phyloP scores from a whole-genome alignment of 176 grass and related monocot genomes.

The Themeda triandra region DNA sequence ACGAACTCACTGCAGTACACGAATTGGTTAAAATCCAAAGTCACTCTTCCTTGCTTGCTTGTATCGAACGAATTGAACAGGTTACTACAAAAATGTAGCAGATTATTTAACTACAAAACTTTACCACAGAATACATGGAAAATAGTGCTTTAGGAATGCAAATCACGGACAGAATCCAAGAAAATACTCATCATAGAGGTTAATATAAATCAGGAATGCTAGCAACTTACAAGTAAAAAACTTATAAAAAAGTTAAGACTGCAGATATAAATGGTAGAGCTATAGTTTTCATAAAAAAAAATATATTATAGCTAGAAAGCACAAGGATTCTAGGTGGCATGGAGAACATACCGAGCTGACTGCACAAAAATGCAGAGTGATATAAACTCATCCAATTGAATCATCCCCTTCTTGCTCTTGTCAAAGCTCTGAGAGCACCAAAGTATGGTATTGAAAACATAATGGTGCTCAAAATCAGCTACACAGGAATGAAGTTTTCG shows the following conservation, averaged over 20 bases:
- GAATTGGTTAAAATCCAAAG: slow-evolving; percentile 88
- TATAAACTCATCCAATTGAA: slow-evolving; percentile 84
- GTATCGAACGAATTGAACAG: slow-evolving; percentile 80
- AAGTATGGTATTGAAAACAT: neutral
- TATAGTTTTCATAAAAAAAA: too few species aligned
- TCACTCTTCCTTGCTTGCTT: slow-evolving; percentile 77
- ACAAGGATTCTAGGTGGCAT: neutral
- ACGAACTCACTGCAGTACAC: slow-evolving; percentile 78
- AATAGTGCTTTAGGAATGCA: neutral
- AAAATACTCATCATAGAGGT: neutral
- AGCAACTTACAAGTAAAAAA: neutral
- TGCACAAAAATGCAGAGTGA: slow-evolving; percentile 87
- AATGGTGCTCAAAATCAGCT: neutral
- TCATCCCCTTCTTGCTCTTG: slow-evolving; percentile 81
- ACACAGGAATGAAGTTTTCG: neutral
- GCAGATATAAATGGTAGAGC: neutral
- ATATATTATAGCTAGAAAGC: neutral
- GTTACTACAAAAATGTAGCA: slow-evolving; percentile 43
- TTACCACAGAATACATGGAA: neutral
- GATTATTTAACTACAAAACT: neutral
- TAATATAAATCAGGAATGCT: neutral
- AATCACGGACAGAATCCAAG: neutral
- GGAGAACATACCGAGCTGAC: slow-evolving; percentile 65
- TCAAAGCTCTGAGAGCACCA: slow-evolving; percentile 64
- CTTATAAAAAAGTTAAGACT: neutral